These are phyloP conservation scores for Grosmannia serpens DNA, from an alignment of 2,329 filamentous ascomycete species.

Conservation along the genomic window DNA sequence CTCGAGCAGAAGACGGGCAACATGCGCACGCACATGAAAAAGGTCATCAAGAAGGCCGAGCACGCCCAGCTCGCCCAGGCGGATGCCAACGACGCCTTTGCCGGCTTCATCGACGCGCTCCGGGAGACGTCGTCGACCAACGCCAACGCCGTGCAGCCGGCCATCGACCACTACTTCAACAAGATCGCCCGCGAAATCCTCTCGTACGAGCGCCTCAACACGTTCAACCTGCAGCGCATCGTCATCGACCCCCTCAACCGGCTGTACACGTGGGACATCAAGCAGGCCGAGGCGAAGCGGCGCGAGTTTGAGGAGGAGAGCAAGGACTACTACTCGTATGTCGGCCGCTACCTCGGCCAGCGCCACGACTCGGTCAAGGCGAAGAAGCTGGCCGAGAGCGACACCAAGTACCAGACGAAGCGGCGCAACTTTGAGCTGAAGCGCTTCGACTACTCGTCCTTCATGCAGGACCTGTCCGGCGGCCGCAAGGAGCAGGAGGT, in stretches of 20 bases:
- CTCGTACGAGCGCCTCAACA: slow-evolving; percentile 74
- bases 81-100: slow-evolving; percentile 76
- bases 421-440: slow-evolving; percentile 92
- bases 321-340: slow-evolving; percentile 95
- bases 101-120: slow-evolving; percentile 72
- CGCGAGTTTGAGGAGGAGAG: slow-evolving; percentile 98
- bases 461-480: slow-evolving; percentile 98
- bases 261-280: slow-evolving; percentile 91
- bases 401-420: slow-evolving; percentile 92
- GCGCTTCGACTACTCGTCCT: slow-evolving; percentile 96
- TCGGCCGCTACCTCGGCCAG: slow-evolving; percentile 91
- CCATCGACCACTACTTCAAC: slow-evolving; percentile 95
- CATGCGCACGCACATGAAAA: slow-evolving; percentile 91
- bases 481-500: slow-evolving; percentile 98
- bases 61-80: slow-evolving; percentile 69
- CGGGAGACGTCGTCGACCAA: slow-evolving; percentile 84
- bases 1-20: slow-evolving; percentile 93
- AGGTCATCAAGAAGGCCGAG: slow-evolving; percentile 88
- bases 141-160: slow-evolving; percentile 91
- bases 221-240: slow-evolving; percentile 72
- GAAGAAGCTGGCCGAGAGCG: slow-evolving; percentile 90
- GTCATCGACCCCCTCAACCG: slow-evolving; percentile 91
- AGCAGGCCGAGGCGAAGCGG: slow-evolving; percentile 92
- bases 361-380: slow-evolving; percentile 91
- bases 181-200: slow-evolving; percentile 90